Conservation (phyloP, 192 early-diverging fungal genomes). For the Phycomyces nitens region DNA sequence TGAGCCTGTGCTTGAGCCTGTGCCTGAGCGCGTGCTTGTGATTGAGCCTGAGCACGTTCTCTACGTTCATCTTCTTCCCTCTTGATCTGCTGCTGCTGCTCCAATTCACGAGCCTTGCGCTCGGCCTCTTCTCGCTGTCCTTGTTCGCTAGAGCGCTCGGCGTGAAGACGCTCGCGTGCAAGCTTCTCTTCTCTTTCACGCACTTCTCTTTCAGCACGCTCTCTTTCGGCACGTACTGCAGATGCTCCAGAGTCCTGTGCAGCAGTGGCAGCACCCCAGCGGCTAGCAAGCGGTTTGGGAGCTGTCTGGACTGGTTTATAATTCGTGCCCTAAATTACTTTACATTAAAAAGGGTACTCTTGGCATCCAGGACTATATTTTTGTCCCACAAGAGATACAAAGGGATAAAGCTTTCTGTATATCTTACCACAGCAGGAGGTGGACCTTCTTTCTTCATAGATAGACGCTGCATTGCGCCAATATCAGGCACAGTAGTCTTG, state of each 20-base stretch:
- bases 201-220: slow-evolving; percentile 26
- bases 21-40: not conserved
- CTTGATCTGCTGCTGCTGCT: slow-evolving; percentile 30
- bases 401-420: not conserved
- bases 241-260: slow-evolving; percentile 18
- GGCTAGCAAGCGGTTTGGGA: slow-evolving; percentile 29
- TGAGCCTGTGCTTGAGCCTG: too few species aligned
- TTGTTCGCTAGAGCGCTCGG: not conserved
- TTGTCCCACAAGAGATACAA: too few species aligned
- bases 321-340: slow-evolving; percentile 22
- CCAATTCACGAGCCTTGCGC: slow-evolving; percentile 21
- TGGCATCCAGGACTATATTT: not conserved
- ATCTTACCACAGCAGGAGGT: slow-evolving; percentile 31
- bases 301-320: slow-evolving; percentile 39
- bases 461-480: slow-evolving; percentile 47
- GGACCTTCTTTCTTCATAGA: slow-evolving; percentile 42
- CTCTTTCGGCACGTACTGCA: slow-evolving; percentile 29
- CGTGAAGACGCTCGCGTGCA: not conserved
- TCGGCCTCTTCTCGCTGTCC: slow-evolving; percentile 37
- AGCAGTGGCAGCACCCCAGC: slow-evolving; percentile 20
- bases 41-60: slow-evolving; percentile 31
- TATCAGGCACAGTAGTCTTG: slow-evolving; percentile 56
- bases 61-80: slow-evolving; percentile 44
- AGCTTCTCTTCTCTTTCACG: slow-evolving; percentile 27
- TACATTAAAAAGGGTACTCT: not conserved